Evolutionary conservation across 805 yeast species (phyloP).

Genomic region (Saccharomycopsis malanga): DNA sequence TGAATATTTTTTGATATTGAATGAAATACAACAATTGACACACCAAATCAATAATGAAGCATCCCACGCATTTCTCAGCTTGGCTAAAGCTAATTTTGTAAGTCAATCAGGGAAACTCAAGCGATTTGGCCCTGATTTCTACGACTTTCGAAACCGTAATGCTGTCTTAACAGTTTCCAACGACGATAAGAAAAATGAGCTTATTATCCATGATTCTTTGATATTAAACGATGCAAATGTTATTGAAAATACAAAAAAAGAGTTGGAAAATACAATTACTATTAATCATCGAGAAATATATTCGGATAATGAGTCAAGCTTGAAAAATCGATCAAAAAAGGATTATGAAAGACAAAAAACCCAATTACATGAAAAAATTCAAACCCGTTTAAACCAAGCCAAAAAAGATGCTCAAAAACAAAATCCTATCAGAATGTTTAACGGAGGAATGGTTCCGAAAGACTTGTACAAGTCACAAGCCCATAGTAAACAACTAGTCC

Average conservation of each 20-base stretch:
- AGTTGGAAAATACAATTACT: background rate
- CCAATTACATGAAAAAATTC: background rate
- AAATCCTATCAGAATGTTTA: conserved; percentile 22
- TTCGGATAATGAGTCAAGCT: background rate
- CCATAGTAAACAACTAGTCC: conserved; percentile 3
- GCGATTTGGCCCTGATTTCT: conserved; percentile 13
- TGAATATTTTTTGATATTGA: conserved; percentile 7
- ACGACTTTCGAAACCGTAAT: conserved; percentile 16
- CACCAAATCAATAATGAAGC: conserved; percentile 6
- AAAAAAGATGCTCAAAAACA: conserved; percentile 5
- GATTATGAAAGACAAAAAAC: background rate
- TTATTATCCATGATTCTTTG: conserved; percentile 5
- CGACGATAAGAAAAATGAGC: background rate
- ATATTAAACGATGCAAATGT: background rate
- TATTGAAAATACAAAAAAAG: too few relatives aligned
- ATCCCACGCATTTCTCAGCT: conserved; percentile 3
- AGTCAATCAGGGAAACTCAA: conserved; percentile 5
- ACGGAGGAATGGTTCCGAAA: conserved; percentile 21
- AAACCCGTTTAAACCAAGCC: background rate
- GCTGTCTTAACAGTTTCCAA: background rate
- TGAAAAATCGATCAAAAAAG: conserved; percentile 2
- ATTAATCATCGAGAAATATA: too few relatives aligned
- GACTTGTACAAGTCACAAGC: conserved; percentile 9
- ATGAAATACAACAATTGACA: conserved; percentile 16
- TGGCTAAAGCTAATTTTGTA: conserved; percentile 17